phyloP scores from a whole-genome alignment of 2,329 filamentous ascomycete genomes.

The Aspergillus japonicus region DNA sequence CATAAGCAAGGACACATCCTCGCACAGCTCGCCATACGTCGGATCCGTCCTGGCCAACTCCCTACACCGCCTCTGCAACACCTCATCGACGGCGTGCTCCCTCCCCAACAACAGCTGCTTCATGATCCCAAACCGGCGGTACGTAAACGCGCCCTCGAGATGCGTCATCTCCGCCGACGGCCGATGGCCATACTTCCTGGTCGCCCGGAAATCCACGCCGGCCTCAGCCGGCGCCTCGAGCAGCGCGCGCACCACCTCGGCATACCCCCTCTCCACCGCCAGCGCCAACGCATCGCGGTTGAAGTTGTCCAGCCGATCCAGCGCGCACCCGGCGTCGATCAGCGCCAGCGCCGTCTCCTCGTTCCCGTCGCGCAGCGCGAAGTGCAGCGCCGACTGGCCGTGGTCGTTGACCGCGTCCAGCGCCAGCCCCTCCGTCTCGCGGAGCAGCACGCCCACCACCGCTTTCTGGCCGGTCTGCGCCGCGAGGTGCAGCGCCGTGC shows the following conservation, averaged over 20 bases:
- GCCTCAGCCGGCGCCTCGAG: not conserved
- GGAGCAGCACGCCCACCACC: not conserved
- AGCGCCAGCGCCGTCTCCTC: not conserved
- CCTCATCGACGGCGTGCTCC: not conserved
- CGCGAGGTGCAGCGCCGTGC: not conserved
- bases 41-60: not conserved
- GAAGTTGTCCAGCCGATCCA: not conserved
- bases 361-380: not conserved
- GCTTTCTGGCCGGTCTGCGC: not conserved
- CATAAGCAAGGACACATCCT: not conserved
- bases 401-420: not conserved
- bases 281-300: not conserved
- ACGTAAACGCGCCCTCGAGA: not conserved
- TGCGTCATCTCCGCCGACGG: not conserved
- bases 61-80: not conserved
- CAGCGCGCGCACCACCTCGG: not conserved
- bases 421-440: not conserved
- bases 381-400: not conserved
- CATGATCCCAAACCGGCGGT: not conserved
- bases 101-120: not conserved
- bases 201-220: not conserved
- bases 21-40: not conserved
- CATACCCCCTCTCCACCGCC: not conserved
- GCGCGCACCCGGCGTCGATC: not conserved
- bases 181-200: not conserved